Evolutionary conservation across 2,329 filamentous ascomycete genomes (phyloP), one percentile per base, ranked within the genome.

Genomic region (Acephala macrosclerotiorum): DNA sequence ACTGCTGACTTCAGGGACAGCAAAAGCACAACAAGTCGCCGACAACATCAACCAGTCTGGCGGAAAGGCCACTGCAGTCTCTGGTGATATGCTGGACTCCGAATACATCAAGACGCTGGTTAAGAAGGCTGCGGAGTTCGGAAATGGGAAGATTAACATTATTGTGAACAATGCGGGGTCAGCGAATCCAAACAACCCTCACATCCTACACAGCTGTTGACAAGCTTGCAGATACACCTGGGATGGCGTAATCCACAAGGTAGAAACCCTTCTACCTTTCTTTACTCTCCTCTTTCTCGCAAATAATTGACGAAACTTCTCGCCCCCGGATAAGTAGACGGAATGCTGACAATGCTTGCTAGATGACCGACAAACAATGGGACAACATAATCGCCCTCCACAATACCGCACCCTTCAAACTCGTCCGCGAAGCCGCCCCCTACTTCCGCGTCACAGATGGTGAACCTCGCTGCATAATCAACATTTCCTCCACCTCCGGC

Each of bases 241-340:
- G 92, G 94, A 97, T 78, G 94, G 91, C 7, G 93, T 96, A 45
- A 93, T 96, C 71, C 92, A 96, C 84, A 96, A 96, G 80, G 84
- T 86, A 67, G 65, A 60, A 16, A 53, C 42, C 20, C 65, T 68
- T 59, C 68, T 42, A 16, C 61, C 29, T 61, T 68, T 40, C 55
- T 63, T n/a, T n/a, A n/a, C n/a, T n/a, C 33, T 66, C 3, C 49
- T 61, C 16, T 65, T 63, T 22, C 45, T 71, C 42, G 60, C 68
- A 59, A 49, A 66, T 12, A 18, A 66, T 22, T 64, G 64, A 57
- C n/a, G 60, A 33, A 61, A 66, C n/a, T 49, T 68, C 66, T 61
- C 60, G 67, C 45, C 62, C 57, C 36, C 22, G 14, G 26, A 42
- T 16, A 22, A 61, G 38, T 59, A 61, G 59, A 60, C 45, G 42